Base-by-base conservation (phyloP, 2,329 filamentous ascomycete genomes). In the Penicillium paneum region DNA sequence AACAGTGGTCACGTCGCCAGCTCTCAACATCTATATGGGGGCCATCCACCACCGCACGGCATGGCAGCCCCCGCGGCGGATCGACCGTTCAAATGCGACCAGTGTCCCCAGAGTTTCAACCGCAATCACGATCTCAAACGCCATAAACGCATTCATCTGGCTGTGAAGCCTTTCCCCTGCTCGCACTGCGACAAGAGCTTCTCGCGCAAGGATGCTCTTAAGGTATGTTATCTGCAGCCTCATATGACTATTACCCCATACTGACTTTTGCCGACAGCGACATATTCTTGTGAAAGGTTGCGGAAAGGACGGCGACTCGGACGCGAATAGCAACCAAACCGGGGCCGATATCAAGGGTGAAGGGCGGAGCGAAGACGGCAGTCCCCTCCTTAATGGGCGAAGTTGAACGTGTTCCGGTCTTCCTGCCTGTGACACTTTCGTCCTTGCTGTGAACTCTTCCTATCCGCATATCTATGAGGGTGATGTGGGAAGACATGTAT, bases 131-230 rank as follows among this genome's bases (percentile, higher is more conserved):
- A 97, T 68, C 74, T 97, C 64, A 99, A 99, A 76, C 83, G 94
- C 48, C 94, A 99, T 73, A 96, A 96, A 79, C 81, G 91, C 46
- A 97, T 97, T 55, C 94, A 99, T 73, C 76, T 97, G 54, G 90
- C 91, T 0, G 90, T 97, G 38, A 99, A 99, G 79, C 94, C 94
- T 0, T 97, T 93, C 72, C 92, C 92, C 0, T 99, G 94, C 71
- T 84, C 79, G 7, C 88, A 88, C 67, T 99, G 94, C 71, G 91
- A 96, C 58, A 97, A 97, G 82, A 94, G 90, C 70, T 99, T 99
- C 68, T 97, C 92, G 3, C 83, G 94, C 56, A 97, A 97, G 71
- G 94, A 97, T 74, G 94, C 94, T 10, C 79, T 99, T 29, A 97
- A 97, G 89, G 94, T 97, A 78, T 66, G 84, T 77, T 77, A 26